These are phyloP conservation scores for Paulownia fortunei DNA, from an alignment of 257 asterid genomes.

Conservation along the genomic window DNA sequence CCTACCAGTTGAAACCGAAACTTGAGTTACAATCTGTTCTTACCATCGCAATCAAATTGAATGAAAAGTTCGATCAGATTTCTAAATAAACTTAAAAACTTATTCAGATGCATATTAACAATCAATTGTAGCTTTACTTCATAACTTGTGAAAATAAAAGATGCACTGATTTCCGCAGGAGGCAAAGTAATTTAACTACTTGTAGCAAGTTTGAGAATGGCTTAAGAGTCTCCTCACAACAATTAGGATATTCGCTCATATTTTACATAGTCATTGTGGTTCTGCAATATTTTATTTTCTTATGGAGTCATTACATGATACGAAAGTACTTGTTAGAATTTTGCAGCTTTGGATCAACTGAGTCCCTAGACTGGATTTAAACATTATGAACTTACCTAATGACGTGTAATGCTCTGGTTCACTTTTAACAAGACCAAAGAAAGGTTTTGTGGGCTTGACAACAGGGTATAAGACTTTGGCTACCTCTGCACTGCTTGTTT, in stretches of 20 bases:
- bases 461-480: slow-evolving; percentile 64
- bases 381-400: slow-evolving; percentile 61
- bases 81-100: not conserved
- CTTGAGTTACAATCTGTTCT: no score
- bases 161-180: not conserved
- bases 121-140: slow-evolving; percentile 7
- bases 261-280: not conserved
- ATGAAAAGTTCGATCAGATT: not conserved
- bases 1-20: no score
- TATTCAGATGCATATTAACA: not conserved
- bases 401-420: slow-evolving; percentile 83
- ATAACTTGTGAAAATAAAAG: not conserved
- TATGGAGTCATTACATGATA: not conserved
- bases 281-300: not conserved
- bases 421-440: slow-evolving; percentile 82
- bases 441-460: slow-evolving; percentile 42
- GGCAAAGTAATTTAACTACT: not conserved
- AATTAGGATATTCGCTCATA: not conserved
- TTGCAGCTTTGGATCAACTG: not conserved
- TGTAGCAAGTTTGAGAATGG: not conserved
- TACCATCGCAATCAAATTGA: no score
- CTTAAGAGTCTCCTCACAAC: not conserved
- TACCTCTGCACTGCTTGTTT: slow-evolving; percentile 69
- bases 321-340: not conserved
- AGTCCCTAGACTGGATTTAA: not conserved